Evolutionary conservation across 1,139 yeast genomes (phyloP).

Genomic region (Taphrina pruni): DNA sequence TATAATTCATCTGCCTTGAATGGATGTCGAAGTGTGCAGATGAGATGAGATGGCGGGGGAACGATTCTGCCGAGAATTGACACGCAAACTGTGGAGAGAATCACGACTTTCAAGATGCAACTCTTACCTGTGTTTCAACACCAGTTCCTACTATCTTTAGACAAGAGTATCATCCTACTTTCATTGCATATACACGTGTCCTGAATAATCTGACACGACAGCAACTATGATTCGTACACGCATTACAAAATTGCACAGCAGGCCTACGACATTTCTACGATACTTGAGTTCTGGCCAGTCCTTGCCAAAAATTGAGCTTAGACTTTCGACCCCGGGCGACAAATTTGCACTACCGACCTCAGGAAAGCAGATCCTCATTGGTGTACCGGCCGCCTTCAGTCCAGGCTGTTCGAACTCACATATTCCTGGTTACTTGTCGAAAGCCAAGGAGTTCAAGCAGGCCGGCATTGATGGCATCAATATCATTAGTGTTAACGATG

Average conservation of each 20-base stretch:
- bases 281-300: constrained; percentile 12
- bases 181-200: too few relatives aligned
- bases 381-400: constrained; percentile 87
- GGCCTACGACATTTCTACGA: not conserved
- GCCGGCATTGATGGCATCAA: constrained; percentile 68
- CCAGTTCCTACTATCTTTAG: not conserved
- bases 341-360: constrained; percentile 32
- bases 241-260: not conserved
- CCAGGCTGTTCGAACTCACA: constrained; percentile 79
- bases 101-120: too few relatives aligned
- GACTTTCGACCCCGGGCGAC: constrained; percentile 24
- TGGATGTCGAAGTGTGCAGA: not conserved
- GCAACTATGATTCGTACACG: not conserved
- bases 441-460: constrained; percentile 59
- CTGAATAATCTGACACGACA: too few relatives aligned
- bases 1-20: too few relatives aligned
- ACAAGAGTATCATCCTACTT: too few relatives aligned
- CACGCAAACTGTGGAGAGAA: constrained; percentile 3
- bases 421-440: constrained; percentile 73
- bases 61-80: not conserved
- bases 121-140: too few relatives aligned
- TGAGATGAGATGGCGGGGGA: not conserved
- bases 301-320: constrained; percentile 23
- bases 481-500: constrained; percentile 80
- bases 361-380: constrained; percentile 38